Base-by-base conservation (phyloP, 208 protist genomes). In the Paratrypanosoma confusum region DNA sequence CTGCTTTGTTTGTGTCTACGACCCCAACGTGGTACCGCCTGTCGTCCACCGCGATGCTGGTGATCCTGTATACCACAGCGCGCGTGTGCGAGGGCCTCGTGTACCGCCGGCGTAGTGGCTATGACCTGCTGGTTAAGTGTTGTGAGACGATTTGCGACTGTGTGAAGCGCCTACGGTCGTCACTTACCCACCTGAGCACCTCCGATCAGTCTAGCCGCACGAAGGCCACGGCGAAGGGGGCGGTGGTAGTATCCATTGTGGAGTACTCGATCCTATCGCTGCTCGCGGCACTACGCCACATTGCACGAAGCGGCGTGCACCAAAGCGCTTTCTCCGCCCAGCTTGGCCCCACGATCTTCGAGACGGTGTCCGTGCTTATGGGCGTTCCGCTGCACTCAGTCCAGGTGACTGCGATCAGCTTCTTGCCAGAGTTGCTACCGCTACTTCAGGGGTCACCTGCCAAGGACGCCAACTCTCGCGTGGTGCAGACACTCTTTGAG, bases 391-490 rank as follows among this genome's bases (percentile, higher is more conserved):
- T 90, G 59, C 75, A 80, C 56, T 82, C 77, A 14, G 71, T 87
- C 34, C 80, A 86, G 50, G 78, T 90, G 20, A 54, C 81, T 3
- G 81, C 79, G 3, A 78, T 90, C 18, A 76, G 72, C 6, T 49
- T 93, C 24, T 59, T 93, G 17, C 75, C 80, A 13, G 81, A 86
- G 39, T 61, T 93, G 39, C 71, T 93, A 25, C 60, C 73, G 20
- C 75, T 85, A 50, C 61, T 93, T 24, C 54, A 56, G 29, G 56
- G 49, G 2, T 49, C 81, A 7, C 63, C 37, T 7, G 76, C 88
- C 29, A 39, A 54, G 8, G 66, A 42, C 35, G 59, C 72, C 5
- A 55, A 60, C 0, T 40, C 37, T 13, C 61, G 68, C 36, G 59
- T 93, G 14, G 81, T 90, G 3, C 51, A 59, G 4, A 80, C 73